Conservation (phyloP, 2,329 filamentous ascomycete species). For the Ceratocystis papillata region DNA sequence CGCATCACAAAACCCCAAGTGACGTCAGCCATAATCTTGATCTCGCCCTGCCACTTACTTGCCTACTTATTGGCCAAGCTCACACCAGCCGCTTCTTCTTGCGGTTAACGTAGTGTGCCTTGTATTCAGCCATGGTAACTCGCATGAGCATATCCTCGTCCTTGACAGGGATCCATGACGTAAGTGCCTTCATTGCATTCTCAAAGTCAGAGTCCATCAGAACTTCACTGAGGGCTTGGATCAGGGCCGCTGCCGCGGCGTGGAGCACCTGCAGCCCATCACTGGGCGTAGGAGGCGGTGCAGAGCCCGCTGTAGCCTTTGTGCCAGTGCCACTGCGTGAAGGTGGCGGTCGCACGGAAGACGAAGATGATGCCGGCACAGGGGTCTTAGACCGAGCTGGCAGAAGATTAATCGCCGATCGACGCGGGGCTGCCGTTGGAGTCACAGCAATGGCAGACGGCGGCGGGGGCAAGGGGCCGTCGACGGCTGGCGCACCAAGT, state of each 20-base stretch:
- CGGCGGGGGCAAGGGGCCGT: constrained; percentile 25
- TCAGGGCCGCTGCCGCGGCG: constrained; percentile 77
- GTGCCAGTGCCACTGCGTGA: constrained; percentile 18
- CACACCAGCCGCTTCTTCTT: constrained; percentile 23
- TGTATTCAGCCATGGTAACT: constrained; percentile 80
- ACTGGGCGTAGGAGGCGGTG: constrained; percentile 22
- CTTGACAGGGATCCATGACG: constrained; percentile 84
- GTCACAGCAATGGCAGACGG: constrained; percentile 16
- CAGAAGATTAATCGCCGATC: constrained; percentile 47
- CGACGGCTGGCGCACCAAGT: constrained; percentile 59
- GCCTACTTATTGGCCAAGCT: background rate
- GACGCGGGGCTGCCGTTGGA: constrained; percentile 10
- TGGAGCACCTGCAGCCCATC: constrained; percentile 73
- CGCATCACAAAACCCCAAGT: background rate
- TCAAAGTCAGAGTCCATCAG: constrained; percentile 91
- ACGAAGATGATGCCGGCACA: constrained; percentile 98
- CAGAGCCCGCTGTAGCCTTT: constrained; percentile 19
- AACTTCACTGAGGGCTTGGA: constrained; percentile 80
- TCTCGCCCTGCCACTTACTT: background rate
- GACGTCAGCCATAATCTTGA: background rate
- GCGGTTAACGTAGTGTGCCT: constrained; percentile 31
- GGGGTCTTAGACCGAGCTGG: constrained; percentile 86
- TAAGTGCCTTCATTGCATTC: constrained; percentile 93
- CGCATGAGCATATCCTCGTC: constrained; percentile 91
- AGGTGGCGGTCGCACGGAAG: constrained; percentile 49